phyloP scores from a whole-genome alignment of 2,329 filamentous ascomycete genomes.

The Ophidiomyces ophidiicola region DNA sequence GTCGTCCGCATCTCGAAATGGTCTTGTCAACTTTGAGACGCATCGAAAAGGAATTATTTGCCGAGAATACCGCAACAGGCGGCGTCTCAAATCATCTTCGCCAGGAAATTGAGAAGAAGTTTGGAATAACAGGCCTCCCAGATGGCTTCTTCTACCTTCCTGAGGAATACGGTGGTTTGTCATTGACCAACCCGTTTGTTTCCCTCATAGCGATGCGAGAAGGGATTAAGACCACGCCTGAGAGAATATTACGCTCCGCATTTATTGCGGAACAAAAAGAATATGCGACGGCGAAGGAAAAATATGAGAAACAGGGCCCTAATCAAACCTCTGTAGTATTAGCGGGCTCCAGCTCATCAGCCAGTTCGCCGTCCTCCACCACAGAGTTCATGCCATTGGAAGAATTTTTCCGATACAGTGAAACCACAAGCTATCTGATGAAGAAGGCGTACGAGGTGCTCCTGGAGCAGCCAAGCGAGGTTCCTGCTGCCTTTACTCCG shows the following conservation, averaged over 20 bases:
- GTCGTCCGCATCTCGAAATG: constrained; percentile 44
- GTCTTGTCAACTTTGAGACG: constrained; percentile 41
- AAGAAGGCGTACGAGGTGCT: constrained; percentile 24
- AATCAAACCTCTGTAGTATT: constrained; percentile 3
- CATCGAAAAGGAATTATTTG: constrained; percentile 43
- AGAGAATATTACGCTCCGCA: constrained; percentile 24
- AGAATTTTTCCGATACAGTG: constrained; percentile 29
- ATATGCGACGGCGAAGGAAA: constrained; percentile 35
- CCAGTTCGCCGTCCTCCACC: constrained; percentile 8
- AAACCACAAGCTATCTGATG: constrained; percentile 24
- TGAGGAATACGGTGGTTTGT: constrained; percentile 40
- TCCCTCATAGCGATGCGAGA: constrained; percentile 37
- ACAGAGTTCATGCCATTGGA: constrained; percentile 28
- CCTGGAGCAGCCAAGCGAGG: constrained; percentile 24
- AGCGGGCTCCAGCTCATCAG: neutral
- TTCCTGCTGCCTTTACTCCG: constrained; percentile 21
- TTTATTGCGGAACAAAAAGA: constrained; percentile 41
- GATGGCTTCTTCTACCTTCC: constrained; percentile 45
- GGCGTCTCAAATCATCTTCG: constrained; percentile 48
- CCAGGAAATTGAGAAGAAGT: constrained; percentile 40
- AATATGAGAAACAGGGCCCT: constrained; percentile 23
- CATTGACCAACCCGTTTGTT: constrained; percentile 41
- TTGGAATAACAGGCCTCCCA: constrained; percentile 37
- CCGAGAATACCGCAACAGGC: constrained; percentile 19
- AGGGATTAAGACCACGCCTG: constrained; percentile 28